phyloP scores from a whole-genome alignment of 345 rosid species.

The Dipteronia dyeriana region DNA sequence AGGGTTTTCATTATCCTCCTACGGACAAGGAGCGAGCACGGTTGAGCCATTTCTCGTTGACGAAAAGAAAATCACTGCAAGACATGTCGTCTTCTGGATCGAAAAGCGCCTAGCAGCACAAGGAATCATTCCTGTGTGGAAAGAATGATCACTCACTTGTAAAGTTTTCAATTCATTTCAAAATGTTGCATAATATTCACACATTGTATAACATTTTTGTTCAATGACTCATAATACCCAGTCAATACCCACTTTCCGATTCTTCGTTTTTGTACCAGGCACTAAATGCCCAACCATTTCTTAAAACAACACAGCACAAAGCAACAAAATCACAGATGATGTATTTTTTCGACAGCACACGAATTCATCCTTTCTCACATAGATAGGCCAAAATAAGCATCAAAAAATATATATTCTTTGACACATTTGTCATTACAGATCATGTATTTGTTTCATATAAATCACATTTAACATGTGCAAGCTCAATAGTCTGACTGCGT shows the following conservation, averaged over 20 bases:
- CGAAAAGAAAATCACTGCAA: constrained; percentile 82
- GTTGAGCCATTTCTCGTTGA: constrained; percentile 95
- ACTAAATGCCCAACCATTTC: neutral
- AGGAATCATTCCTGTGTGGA: constrained; percentile 89
- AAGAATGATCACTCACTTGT: constrained; percentile 31
- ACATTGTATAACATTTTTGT: constrained; percentile 14
- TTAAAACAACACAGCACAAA: neutral
- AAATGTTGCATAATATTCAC: constrained; percentile 6
- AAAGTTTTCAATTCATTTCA: constrained; percentile 17
- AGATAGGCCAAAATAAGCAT: neutral
- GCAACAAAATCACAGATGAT: too few species aligned
- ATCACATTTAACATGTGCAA: neutral
- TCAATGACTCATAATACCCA: neutral
- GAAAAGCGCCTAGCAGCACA: constrained; percentile 96
- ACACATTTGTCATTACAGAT: neutral
- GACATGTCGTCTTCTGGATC: constrained; percentile 84
- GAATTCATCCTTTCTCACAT: neutral
- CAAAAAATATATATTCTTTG: neutral
- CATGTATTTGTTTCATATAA: constrained; percentile 3
- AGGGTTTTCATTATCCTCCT: constrained; percentile 79
- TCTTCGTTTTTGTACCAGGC: too few species aligned
- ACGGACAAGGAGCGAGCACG: constrained; percentile 75
- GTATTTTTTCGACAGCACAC: too few species aligned
- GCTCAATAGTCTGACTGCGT: neutral
- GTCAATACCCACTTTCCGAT: neutral